phyloP scores from a whole-genome alignment of 148 eudicot species.

The Spergularia marina region DNA sequence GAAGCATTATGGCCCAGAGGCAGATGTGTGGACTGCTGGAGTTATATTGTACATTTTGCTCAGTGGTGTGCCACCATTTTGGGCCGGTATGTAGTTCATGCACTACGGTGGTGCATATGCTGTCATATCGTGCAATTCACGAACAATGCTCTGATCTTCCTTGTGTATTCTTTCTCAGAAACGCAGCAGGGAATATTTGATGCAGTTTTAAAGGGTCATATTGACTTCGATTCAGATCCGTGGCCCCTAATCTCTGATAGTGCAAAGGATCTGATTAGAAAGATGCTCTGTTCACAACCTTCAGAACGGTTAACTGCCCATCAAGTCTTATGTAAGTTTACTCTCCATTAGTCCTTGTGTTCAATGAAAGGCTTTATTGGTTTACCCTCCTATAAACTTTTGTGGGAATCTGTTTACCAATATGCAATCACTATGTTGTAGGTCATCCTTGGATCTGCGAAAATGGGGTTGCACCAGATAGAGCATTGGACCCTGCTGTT shows the following conservation, averaged over 20 bases:
- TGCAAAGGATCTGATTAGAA: slow-evolving; percentile 89
- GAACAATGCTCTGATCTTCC: slow-evolving; percentile 11
- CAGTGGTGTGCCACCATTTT: slow-evolving; percentile 98
- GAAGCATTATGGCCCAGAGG: slow-evolving; percentile 95
- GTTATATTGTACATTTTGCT: slow-evolving; percentile 91
- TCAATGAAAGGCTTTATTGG: neutral
- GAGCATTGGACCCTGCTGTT: slow-evolving; percentile 90
- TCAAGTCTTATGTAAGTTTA: slow-evolving; percentile 82
- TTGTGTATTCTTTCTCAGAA: slow-evolving; percentile 44
- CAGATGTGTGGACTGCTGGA: slow-evolving; percentile 99
- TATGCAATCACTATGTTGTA: slow-evolving; percentile 21
- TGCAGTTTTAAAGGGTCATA: slow-evolving; percentile 82
- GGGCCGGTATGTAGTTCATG: slow-evolving; percentile 70
- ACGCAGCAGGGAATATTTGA: slow-evolving; percentile 98
- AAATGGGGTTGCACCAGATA: slow-evolving; percentile 97
- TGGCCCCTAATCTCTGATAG: slow-evolving; percentile 92
- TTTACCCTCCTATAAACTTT: neutral
- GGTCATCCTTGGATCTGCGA: slow-evolving; percentile 99
- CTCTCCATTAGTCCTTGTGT: neutral
- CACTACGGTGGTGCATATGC: neutral
- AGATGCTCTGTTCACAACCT: slow-evolving; percentile 75
- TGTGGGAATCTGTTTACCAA: neutral
- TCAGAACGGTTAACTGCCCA: slow-evolving; percentile 82
- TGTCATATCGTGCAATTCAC: neutral
- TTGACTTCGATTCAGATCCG: slow-evolving; percentile 95